These are phyloP conservation scores for Sporisorium scitamineum DNA, from an alignment of 1,284 basidiomycete genomes.

Conservation along the genomic window DNA sequence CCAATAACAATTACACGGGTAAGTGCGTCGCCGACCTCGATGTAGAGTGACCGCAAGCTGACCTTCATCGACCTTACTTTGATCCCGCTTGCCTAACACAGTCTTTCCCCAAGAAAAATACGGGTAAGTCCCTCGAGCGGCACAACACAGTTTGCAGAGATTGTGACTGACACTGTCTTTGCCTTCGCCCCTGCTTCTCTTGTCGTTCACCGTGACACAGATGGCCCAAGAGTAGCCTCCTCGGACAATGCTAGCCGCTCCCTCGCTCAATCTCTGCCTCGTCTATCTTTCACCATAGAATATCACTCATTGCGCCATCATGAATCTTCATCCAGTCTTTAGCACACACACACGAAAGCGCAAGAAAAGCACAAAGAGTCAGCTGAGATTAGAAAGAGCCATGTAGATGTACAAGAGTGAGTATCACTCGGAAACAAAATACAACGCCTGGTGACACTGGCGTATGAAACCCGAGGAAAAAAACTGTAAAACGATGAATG, in stretches of 20 bases:
- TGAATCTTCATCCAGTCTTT: not conserved
- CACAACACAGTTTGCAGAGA: no score
- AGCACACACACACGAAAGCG: not conserved
- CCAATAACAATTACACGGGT: constrained; percentile 54
- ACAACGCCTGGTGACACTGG: not conserved
- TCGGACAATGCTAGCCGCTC: constrained; percentile 41
- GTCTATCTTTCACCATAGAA: not conserved
- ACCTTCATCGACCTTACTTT: not conserved
- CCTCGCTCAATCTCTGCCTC: not conserved
- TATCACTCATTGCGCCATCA: no score
- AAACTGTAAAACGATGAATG: not conserved
- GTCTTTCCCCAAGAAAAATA: not conserved
- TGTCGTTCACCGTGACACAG: not conserved
- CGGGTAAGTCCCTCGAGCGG: not conserved
- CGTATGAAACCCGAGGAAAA: no score
- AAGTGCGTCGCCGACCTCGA: no score
- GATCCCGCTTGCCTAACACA: no score
- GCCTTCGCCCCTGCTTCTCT: no score
- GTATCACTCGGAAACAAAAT: not conserved
- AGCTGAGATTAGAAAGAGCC: not conserved
- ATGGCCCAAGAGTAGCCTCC: constrained; percentile 58
- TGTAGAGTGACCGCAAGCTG: no score
- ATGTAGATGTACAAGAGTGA: constrained; percentile 2
- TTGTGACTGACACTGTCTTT: constrained; percentile 8
- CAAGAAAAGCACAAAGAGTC: not conserved